Conservation (phyloP, 1,139 yeast genomes). For the Candida buenavistaensis region DNA sequence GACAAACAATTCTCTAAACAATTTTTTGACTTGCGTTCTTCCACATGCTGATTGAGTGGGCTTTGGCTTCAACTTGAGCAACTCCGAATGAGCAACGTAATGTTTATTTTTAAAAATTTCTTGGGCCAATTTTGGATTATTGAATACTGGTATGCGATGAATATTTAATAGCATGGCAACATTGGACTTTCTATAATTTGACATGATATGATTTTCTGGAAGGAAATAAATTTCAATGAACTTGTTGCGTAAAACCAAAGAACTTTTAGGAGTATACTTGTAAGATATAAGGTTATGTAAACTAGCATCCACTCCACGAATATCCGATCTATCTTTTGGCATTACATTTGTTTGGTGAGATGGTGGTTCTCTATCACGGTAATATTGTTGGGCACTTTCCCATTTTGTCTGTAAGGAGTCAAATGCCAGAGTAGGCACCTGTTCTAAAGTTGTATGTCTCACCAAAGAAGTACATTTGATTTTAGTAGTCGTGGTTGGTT, state of each 20-base stretch:
- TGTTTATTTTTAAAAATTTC: constrained; percentile 24
- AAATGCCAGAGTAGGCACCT: constrained; percentile 1
- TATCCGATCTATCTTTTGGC: constrained; percentile 34
- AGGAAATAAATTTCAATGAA: constrained; percentile 30
- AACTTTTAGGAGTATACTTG: constrained; percentile 20
- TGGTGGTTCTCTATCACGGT: background rate
- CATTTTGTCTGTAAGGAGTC: background rate
- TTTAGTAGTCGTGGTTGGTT: too few species aligned
- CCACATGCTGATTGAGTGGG: constrained; percentile 39
- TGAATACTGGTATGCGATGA: constrained; percentile 16
- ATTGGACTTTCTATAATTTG: constrained; percentile 36
- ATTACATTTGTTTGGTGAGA: constrained; percentile 14
- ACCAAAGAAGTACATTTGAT: too few species aligned
- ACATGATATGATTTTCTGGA: constrained; percentile 28
- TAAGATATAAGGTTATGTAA: constrained; percentile 16
- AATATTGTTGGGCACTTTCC: background rate
- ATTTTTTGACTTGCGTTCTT: constrained; percentile 28
- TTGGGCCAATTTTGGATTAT: constrained; percentile 24
- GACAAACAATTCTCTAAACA: constrained; percentile 14
- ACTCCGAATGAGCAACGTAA: constrained; percentile 25
- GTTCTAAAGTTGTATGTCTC: too few species aligned
- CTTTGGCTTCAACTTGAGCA: constrained; percentile 24
- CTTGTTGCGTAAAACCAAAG: constrained; percentile 20
- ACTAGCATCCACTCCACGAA: constrained; percentile 36
- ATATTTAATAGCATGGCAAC: constrained; percentile 34